phyloP scores from a whole-genome alignment of 1,284 basidiomycete species.

The Volvariella surrecta region DNA sequence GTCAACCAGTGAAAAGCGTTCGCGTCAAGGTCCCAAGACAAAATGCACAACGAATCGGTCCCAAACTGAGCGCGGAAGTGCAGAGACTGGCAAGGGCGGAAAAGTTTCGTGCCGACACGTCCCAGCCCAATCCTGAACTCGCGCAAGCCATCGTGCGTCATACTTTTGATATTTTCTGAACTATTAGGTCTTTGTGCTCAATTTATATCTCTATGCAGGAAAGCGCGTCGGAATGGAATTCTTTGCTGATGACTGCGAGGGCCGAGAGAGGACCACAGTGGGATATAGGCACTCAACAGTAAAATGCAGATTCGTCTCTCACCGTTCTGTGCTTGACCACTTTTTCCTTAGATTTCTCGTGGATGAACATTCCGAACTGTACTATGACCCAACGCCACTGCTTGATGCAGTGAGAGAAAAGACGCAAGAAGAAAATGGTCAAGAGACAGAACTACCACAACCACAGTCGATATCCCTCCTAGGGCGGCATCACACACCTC shows the following conservation, averaged over 20 bases:
- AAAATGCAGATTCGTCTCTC: slow-evolving; percentile 14
- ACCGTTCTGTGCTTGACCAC: slow-evolving; percentile 5
- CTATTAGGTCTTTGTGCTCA: neutral
- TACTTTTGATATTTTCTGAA: slow-evolving; percentile 1
- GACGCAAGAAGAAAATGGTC: slow-evolving; percentile 28
- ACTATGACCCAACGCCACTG: slow-evolving; percentile 51
- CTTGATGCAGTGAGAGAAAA: slow-evolving; percentile 33
- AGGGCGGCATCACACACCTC: slow-evolving; percentile 24
- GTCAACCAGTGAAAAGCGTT: slow-evolving; percentile 39
- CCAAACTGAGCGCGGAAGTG: slow-evolving; percentile 51
- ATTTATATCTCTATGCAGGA: slow-evolving; percentile 37
- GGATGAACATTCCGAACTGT: slow-evolving; percentile 55
- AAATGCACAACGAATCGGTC: slow-evolving; percentile 61
- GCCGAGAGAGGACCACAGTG: slow-evolving; percentile 77
- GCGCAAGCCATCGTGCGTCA: slow-evolving; percentile 52
- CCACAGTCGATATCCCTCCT: slow-evolving; percentile 17
- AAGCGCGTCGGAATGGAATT: slow-evolving; percentile 79
- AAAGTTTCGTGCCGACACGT: slow-evolving; percentile 42
- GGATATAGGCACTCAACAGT: slow-evolving; percentile 82
- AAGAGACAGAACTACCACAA: slow-evolving; percentile 20
- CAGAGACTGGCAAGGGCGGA: slow-evolving; percentile 43
- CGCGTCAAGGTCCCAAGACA: slow-evolving; percentile 65
- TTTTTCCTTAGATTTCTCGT: slow-evolving; percentile 51
- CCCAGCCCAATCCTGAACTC: slow-evolving; percentile 56
- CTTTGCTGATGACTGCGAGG: slow-evolving; percentile 63